These are phyloP conservation scores for Syncephalis fuscata DNA, from an alignment of 371 early-diverging fungal genomes.

Conservation along the genomic window DNA sequence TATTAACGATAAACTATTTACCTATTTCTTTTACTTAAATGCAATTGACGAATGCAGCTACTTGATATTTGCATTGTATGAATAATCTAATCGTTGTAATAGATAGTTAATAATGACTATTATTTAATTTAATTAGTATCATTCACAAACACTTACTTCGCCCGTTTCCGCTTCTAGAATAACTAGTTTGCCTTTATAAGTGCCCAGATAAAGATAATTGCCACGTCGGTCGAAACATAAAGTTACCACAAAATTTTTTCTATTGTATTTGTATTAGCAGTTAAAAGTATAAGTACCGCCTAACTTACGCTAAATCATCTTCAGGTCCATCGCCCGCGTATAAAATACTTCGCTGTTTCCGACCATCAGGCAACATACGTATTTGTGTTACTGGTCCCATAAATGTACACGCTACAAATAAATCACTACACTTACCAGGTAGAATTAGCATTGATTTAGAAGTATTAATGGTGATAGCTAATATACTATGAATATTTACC, in stretches of 20 bases:
- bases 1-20: slow-evolving; percentile 5
- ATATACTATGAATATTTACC: slow-evolving; percentile 17
- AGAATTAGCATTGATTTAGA: no score
- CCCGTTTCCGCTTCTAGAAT: slow-evolving; percentile 32
- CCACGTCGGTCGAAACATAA: slow-evolving; percentile 26
- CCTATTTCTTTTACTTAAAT: slow-evolving; percentile 28
- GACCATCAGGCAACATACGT: slow-evolving; percentile 4
- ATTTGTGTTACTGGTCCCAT: slow-evolving; percentile 12
- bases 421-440: no score
- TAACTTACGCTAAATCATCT: neutral
- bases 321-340: neutral
- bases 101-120: neutral
- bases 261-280: slow-evolving; percentile 3
- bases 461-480: no score
- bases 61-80: slow-evolving; percentile 23
- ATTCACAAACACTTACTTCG: slow-evolving; percentile 18
- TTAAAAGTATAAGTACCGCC: neutral
- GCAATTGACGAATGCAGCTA: slow-evolving; percentile 41
- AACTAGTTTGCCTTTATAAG: slow-evolving; percentile 42
- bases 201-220: slow-evolving; percentile 49
- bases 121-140: no score
- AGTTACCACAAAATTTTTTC: slow-evolving; percentile 5
- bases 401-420: no score
- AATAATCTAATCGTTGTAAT: slow-evolving; percentile 9
- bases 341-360: neutral